Conservation (phyloP, 352 stramenopile genomes). For the Phytophthora meadii region DNA sequence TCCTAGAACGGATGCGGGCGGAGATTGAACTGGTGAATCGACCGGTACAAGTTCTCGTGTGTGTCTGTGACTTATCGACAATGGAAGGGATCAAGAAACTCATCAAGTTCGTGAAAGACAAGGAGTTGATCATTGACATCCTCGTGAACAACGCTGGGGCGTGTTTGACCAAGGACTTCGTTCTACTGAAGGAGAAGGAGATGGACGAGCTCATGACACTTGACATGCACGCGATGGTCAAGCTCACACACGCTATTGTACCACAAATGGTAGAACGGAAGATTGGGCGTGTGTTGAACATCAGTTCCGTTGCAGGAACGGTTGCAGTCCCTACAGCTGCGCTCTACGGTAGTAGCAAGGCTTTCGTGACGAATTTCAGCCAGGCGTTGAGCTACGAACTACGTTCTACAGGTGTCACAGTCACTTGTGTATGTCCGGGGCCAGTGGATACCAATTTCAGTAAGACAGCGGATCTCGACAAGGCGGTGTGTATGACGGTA, state of each 20-base stretch:
- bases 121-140: slow-evolving; percentile 80
- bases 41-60: slow-evolving; percentile 64
- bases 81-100: slow-evolving; percentile 61
- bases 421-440: slow-evolving; percentile 82
- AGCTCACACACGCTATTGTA: slow-evolving; percentile 70
- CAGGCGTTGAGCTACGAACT: slow-evolving; percentile 87
- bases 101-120: slow-evolving; percentile 57
- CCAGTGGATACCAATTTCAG: slow-evolving; percentile 79
- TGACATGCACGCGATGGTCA: slow-evolving; percentile 69
- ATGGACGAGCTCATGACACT: slow-evolving; percentile 75
- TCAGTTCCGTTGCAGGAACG: slow-evolving; percentile 66
- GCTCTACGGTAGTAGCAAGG: slow-evolving; percentile 84
- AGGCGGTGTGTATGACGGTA: slow-evolving; percentile 48
- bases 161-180: slow-evolving; percentile 53
- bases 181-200: slow-evolving; percentile 39
- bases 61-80: slow-evolving; percentile 65
- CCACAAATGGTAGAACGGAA: slow-evolving; percentile 77
- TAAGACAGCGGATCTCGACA: slow-evolving; percentile 44
- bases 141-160: slow-evolving; percentile 86
- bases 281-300: slow-evolving; percentile 82
- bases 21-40: slow-evolving; percentile 82
- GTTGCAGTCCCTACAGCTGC: slow-evolving; percentile 65
- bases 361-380: slow-evolving; percentile 77
- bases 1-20: slow-evolving; percentile 70
- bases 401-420: slow-evolving; percentile 71